Base-by-base conservation (phyloP, 768 basidiomycete species). In the Lactarius sp. region DNA sequence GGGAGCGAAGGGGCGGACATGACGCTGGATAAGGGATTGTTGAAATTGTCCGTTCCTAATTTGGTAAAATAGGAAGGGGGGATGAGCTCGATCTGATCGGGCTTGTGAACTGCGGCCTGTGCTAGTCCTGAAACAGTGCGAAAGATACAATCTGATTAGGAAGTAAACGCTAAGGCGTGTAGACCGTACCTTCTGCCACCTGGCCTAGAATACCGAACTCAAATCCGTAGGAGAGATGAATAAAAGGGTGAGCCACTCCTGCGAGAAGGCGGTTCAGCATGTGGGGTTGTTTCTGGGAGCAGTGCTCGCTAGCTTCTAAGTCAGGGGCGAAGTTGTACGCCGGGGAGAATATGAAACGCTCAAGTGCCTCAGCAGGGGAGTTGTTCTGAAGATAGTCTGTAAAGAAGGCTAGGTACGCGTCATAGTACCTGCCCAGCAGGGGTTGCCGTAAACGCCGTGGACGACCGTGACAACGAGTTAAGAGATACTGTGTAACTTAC, bases 201-300 rank as follows among this genome's bases (percentile, higher is more conserved):
- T 86, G 71, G 2, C 86, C 87, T 10, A 82, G 78, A 37, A 85
- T 61, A 10, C 77, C 76, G 63, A 88, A 88, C 70, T 88, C 88
- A 3, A 80, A 71, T 6, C 85, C 87, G 70, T 83, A 81, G 14
- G 85, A 86, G 2, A 75, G 66, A 66, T 88, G 84, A 54, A 89
- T 87, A 46, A 87, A 56, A 0, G 87, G 83, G 68, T 90, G 88
- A 5, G 88, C 34, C 8, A 86, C 68, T 2, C 84, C 85, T 2
- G 76, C 76, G 13, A 85, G 54, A 62, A 84, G 78, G 10, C 85
- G 80, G 49, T 76, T 77, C 31, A 88, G 68, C 84, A 89, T 85
- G 60, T 78, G 73, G 0, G 82, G 83, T 33, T 81, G 77, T 47
- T 64, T 63, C 34, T 67, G 62, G 33, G 56, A 65, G 36, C 49